A percentile compares a stretch with the other conserved stretches of the same genome.
Conservation (phyloP, 2,329 filamentous ascomycete species). For the Myriosclerotinia curreyana region DNA sequence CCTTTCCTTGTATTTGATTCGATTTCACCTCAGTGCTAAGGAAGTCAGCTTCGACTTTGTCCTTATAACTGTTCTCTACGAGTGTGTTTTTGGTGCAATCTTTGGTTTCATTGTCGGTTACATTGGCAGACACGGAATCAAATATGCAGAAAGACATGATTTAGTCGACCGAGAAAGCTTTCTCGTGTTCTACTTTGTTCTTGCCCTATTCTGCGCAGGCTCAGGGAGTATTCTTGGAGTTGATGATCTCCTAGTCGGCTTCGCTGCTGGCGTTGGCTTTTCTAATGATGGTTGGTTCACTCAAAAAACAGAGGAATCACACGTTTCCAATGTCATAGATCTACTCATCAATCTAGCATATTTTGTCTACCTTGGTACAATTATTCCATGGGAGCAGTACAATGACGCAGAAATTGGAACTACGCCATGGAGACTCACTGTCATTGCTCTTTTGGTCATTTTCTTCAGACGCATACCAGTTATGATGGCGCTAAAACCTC, state of each 20-base stretch:
- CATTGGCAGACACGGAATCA: conserved; percentile 84
- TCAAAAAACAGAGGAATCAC: conserved; percentile 96
- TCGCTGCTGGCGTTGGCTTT: conserved; percentile 95
- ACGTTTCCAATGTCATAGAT: conserved; percentile 99
- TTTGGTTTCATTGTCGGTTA: conserved; percentile 89
- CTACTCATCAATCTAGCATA: conserved; percentile 94
- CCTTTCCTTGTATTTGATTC: conserved; percentile 82
- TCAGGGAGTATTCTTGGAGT: conserved; percentile 87
- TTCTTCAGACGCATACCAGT: conserved; percentile 94
- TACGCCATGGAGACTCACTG: conserved; percentile 84
- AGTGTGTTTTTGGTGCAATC: conserved; percentile 88
- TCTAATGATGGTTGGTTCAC: conserved; percentile 99
- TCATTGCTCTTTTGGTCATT: conserved; percentile 89
- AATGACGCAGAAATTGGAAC: conserved; percentile 73
- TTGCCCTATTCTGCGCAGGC: conserved; percentile 89
- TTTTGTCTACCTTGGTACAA: conserved; percentile 96
- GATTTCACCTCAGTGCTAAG: conserved; percentile 66
- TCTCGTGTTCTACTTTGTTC: conserved; percentile 95
- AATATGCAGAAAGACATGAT: conserved; percentile 76
- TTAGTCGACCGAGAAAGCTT: conserved; percentile 96
- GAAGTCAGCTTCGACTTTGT: conserved; percentile 83
- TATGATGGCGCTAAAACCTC: conserved; percentile 85
- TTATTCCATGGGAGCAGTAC: conserved; percentile 93
- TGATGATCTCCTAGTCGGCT: conserved; percentile 92
- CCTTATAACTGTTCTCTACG: conserved; percentile 85